Base-by-base conservation (phyloP, 1,139 yeast species). In the Keqinozyma sinolaborantium region DNA sequence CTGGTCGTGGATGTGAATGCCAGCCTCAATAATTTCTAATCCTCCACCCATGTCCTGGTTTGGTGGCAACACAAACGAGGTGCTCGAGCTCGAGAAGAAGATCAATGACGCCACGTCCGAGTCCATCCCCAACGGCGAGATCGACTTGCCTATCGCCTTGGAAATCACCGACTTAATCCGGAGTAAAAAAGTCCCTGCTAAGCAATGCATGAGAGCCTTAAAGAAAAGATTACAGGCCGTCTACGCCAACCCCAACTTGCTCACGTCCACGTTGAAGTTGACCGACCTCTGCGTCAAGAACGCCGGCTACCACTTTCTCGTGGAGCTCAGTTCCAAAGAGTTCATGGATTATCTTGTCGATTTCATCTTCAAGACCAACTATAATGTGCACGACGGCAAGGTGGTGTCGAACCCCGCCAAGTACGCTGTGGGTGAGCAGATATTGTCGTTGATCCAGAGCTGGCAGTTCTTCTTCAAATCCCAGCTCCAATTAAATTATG, bases 141-240 rank as follows among this genome's bases (percentile, higher is more conserved):
- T 86, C 33, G 97, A 92, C 47, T 70, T 86, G 40, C 77, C 82
- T 5, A 68, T 77, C 31, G 90, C 94, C 7, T 67, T 92, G 40
- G 98, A 92, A 53, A 77, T 92, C 36, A 85, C 96, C 33, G 99
- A 92, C 58, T 54, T 81, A 31, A 86, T 92, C 30, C 72, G 97
- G 44, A 80, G 95, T 33, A 88, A 88, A 51, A 78, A 83, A 40
- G 77, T 87, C n/a, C 73, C 82, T 1, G 76, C 97, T 4, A 83
- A 79, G 49, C 92, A 83, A 41, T 87, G 95, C 29, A 84, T 90
- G 95, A 64, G 95, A 41, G 64, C 82, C 12, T 61, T 92, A 40
- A 88, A 87, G 64, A 82, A 80, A 44, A 70, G 97, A 30, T 62
- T 90, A 24, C 65, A 81, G 18, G 64, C 73, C 37, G 72, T 77